These are phyloP conservation scores for Protomyces inundatus DNA, from an alignment of 1,139 yeast species.

Conservation along the genomic window DNA sequence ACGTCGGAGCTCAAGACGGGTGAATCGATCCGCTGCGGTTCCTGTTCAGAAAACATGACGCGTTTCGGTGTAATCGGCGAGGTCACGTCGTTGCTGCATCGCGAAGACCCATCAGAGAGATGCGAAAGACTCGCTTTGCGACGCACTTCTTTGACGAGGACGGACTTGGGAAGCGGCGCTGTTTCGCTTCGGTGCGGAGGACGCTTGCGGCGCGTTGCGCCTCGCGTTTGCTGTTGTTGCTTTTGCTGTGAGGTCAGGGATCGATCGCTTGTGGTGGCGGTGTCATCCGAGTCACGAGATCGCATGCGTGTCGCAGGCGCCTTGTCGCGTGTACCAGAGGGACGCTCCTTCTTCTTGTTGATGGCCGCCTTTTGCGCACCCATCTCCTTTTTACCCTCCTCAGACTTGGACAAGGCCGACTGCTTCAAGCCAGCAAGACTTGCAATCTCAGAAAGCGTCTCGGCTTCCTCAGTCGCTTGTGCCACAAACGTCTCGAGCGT, in stretches of 20 bases:
- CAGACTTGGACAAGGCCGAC: neutral
- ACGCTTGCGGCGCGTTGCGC: neutral
- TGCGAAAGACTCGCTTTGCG: neutral
- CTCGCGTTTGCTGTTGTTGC: neutral
- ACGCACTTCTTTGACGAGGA: neutral
- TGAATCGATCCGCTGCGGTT: constrained; percentile 19
- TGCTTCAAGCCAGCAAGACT: neutral
- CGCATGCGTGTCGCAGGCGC: neutral
- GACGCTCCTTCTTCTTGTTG: neutral
- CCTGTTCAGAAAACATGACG: constrained; percentile 25
- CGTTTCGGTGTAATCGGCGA: constrained; percentile 21
- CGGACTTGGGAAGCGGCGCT: constrained; percentile 16
- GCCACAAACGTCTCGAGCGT: constrained; percentile 1
- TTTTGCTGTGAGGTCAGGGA: neutral
- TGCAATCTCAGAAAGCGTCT: neutral
- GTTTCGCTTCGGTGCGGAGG: constrained; percentile 9
- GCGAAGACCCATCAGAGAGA: neutral
- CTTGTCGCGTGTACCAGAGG: neutral
- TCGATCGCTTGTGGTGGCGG: neutral
- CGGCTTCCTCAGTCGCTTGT: constrained; percentile 6
- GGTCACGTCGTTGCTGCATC: neutral
- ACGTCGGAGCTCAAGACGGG: constrained; percentile 7
- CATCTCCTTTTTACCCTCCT: neutral
- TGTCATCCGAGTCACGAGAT: neutral
- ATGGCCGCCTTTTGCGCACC: neutral